Base-by-base conservation (phyloP, 2,329 filamentous ascomycete species). In the Ophiostoma fasciatum region DNA sequence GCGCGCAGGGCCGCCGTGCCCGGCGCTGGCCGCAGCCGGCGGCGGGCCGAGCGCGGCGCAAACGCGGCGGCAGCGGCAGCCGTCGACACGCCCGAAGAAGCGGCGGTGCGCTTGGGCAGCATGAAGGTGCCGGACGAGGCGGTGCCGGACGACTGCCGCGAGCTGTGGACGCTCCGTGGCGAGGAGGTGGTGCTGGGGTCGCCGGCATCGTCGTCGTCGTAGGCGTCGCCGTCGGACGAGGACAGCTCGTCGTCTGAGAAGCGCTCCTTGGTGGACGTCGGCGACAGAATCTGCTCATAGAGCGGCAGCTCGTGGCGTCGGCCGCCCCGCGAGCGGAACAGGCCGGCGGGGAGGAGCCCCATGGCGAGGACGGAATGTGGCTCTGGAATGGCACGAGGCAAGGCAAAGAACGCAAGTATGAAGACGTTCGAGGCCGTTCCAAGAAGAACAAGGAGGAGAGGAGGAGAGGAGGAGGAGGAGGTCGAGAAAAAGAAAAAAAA, bases 141-240 rank as follows among this genome's bases (percentile, higher is more conserved):
- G 10, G 61, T 61, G 13, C 58, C 60, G 2, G 65, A 66, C 14
- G 57, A 62, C 28, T 64, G 61, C 38, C 74, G 67, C 6, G 78
- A 81, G 43, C 66, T 65, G 39, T 28, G 37, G 9, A 7, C 25
- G 27, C 58, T 59, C 36, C 63, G 51, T 33, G 68, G 59, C 26
- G 62, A 55, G 37, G 60, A 49, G 42, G 61, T 15, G 0, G 36
- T 50, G 28, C 32, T 35, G 44, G 62, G 52, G 31, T 54, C 50
- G 38, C 54, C 53, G n/a, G 35, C 22, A 49, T 53, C 41, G n/a
- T 36, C 31, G 13, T 59, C 50, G 5, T 59, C 59, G 33, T 63
- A 59, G 22, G 36, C 35, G 28, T 64, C 58, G 33, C 63, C 59
- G 36, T 64, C 64, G 8, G 61, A 61, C 26, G 62, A 60, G 37